Conservation (phyloP, 2,329 filamentous ascomycete genomes). For the Diplodia intermedia region DNA sequence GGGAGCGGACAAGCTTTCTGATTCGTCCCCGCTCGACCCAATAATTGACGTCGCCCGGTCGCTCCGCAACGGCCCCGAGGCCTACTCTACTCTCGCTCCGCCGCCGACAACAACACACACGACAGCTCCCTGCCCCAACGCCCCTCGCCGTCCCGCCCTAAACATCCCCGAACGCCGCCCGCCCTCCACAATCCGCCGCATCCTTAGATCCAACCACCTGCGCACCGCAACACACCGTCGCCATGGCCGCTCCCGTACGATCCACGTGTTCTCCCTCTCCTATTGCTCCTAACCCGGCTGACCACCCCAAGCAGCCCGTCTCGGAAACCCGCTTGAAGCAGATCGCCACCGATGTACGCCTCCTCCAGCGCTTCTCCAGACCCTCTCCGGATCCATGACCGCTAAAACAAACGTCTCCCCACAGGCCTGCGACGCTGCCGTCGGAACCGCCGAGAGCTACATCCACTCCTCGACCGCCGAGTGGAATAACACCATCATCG, state of each 20-base stretch:
- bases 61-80: conserved; percentile 14
- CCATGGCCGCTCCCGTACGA: conserved; percentile 32
- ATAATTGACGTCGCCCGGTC: conserved; percentile 17
- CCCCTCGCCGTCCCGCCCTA: not conserved
- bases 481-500: conserved; percentile 95
- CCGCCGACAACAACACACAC: conserved; percentile 22
- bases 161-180: conserved; percentile 6
- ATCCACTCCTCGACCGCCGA: conserved; percentile 82
- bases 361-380: conserved; percentile 16
- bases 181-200: not conserved
- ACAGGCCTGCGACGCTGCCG: conserved; percentile 82
- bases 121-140: conserved; percentile 13
- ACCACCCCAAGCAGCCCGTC: conserved; percentile 62
- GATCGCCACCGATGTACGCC: conserved; percentile 80
- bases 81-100: not conserved
- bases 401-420: conserved; percentile 27
- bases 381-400: not conserved
- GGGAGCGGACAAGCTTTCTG: not conserved
- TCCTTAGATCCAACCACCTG: not conserved
- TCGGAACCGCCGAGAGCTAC: conserved; percentile 79
- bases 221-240: not conserved
- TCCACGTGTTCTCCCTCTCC: conserved; percentile 26
- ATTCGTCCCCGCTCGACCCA: conserved; percentile 27
- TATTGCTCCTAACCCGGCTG: conserved; percentile 20
- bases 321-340: conserved; percentile 79